Conservation (phyloP, 306 rosid genomes). For the Fragaria iinumae region DNA sequence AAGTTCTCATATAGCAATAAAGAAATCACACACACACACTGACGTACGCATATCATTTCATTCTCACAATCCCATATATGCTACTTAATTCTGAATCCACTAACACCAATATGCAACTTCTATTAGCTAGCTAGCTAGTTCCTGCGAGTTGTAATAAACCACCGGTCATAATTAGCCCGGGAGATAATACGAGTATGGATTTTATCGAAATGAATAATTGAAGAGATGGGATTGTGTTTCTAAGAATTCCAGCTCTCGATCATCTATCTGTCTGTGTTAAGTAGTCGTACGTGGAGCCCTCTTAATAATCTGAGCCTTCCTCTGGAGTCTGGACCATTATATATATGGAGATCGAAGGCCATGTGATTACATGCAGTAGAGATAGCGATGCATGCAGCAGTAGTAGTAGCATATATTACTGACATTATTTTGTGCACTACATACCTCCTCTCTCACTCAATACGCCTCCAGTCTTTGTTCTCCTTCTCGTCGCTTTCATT, state of each 20-base stretch:
- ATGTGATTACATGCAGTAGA: constrained; percentile 30
- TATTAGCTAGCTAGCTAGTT: no score
- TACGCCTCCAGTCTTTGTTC: constrained; percentile 15
- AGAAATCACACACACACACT: no score
- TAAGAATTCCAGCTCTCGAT: not conserved
- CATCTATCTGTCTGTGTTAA: not conserved
- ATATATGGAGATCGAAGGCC: constrained; percentile 14
- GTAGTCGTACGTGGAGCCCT: constrained; percentile 28
- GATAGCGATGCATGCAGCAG: constrained; percentile 24
- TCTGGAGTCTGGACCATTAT: not conserved
- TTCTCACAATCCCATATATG: no score
- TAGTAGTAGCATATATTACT: not conserved
- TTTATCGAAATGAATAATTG: not conserved
- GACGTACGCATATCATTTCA: no score
- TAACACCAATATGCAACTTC: no score
- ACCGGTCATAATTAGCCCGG: no score
- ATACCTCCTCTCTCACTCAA: constrained; percentile 26
- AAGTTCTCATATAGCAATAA: no score
- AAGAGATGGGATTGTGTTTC: not conserved
- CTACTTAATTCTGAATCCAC: no score
- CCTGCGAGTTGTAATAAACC: no score
- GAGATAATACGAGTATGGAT: no score
- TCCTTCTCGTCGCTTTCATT: constrained; percentile 21
- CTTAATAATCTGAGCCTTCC: not conserved
- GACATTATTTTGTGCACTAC: constrained; percentile 15